A percentile compares a stretch with the other conserved stretches of the same genome.
These are phyloP conservation scores for Chaetomiaceae sp. DNA, from an alignment of 2,329 filamentous ascomycete genomes.

Conservation along the genomic window DNA sequence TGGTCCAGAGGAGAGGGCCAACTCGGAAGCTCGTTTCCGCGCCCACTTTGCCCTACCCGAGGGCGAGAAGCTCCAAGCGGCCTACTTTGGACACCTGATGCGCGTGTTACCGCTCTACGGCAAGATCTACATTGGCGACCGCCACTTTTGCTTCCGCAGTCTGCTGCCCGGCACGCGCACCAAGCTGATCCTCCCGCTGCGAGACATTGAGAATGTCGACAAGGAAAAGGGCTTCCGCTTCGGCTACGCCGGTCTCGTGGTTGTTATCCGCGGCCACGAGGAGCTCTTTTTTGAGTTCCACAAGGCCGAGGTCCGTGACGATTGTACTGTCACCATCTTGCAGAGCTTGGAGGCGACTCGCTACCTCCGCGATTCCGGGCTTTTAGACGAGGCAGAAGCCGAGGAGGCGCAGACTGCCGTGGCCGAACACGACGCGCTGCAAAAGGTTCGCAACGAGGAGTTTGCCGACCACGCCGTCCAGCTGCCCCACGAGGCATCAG, in stretches of 20 bases:
- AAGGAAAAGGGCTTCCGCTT: slow-evolving; percentile 95
- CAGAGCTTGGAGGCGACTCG: slow-evolving; percentile 69
- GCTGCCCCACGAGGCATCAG: slow-evolving; percentile 43
- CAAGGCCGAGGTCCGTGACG: slow-evolving; percentile 72
- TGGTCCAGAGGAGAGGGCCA: slow-evolving; percentile 55
- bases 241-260: slow-evolving; percentile 81
- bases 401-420: slow-evolving; percentile 69
- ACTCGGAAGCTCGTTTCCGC: slow-evolving; percentile 75
- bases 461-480: slow-evolving; percentile 47
- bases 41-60: slow-evolving; percentile 85
- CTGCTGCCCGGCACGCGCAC: slow-evolving; percentile 83
- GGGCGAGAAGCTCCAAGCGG: slow-evolving; percentile 77
- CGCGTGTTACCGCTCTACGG: slow-evolving; percentile 88
- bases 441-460: slow-evolving; percentile 61
- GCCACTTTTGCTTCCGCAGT: slow-evolving; percentile 88
- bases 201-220: slow-evolving; percentile 86
- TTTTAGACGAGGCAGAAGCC: slow-evolving; percentile 63
- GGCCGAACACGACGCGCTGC: slow-evolving; percentile 74
- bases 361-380: slow-evolving; percentile 64
- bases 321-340: slow-evolving; percentile 78
- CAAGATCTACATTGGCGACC: slow-evolving; percentile 90
- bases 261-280: slow-evolving; percentile 92
- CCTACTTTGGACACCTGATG: slow-evolving; percentile 89
- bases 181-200: slow-evolving; percentile 85
- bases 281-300: slow-evolving; percentile 96